phyloP scores from a whole-genome alignment of 331 rosid species.

The Pyracantha coccinea region DNA sequence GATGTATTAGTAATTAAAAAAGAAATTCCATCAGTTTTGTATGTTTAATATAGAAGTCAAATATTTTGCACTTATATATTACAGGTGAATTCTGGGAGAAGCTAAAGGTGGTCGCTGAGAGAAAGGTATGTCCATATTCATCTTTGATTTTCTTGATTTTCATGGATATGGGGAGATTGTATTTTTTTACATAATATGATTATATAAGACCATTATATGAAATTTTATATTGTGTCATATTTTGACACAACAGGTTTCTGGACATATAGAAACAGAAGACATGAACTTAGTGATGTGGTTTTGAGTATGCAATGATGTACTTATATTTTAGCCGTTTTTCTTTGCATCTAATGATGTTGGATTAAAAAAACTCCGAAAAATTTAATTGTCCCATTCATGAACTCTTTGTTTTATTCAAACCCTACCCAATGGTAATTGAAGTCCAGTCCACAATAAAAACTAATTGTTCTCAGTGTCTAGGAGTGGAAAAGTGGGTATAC shows the following conservation, averaged over 20 bases:
- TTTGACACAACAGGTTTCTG: not conserved
- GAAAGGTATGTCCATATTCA: constrained; percentile 46
- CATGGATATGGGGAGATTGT: not conserved
- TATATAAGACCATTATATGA: not conserved
- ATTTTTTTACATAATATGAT: not conserved
- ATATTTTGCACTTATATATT: constrained; percentile 8
- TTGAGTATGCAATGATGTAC: not conserved
- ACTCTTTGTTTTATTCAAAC: not conserved
- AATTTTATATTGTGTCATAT: not conserved
- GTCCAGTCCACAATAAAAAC: not conserved
- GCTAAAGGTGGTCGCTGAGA: constrained; percentile 60
- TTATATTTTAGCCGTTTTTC: not conserved
- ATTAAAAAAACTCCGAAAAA: not conserved
- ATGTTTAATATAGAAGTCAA: not conserved
- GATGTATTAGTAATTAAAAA: not conserved
- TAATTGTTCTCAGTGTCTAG: not conserved
- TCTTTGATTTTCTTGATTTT: not conserved
- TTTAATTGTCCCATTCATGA: not conserved
- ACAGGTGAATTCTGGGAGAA: constrained; percentile 84
- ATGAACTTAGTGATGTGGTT: not conserved
- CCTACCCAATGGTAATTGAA: too few relatives aligned
- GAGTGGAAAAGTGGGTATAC: not conserved
- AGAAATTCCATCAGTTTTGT: constrained; percentile 3
- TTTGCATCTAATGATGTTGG: not conserved
- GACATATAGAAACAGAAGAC: not conserved